These are phyloP conservation scores for Penicillium sp. DNA, from an alignment of 2,329 filamentous ascomycete genomes.

Conservation along the genomic window DNA sequence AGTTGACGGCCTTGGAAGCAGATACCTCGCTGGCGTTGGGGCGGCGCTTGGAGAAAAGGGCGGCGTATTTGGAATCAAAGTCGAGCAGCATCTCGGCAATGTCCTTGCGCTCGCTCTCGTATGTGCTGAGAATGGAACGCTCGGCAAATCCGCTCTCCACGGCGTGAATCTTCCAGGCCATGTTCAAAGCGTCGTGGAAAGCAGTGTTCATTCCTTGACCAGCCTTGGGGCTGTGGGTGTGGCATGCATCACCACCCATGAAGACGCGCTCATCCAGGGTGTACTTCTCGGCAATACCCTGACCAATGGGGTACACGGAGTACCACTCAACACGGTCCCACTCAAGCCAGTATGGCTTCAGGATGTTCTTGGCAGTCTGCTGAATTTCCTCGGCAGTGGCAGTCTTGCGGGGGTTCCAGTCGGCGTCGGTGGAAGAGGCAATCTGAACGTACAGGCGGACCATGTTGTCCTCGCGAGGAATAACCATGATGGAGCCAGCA, in stretches of 20 bases:
- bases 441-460: slow-evolving; percentile 57
- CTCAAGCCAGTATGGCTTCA: slow-evolving; percentile 60
- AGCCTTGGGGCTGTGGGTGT: slow-evolving; percentile 65
- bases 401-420: slow-evolving; percentile 62
- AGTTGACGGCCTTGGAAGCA: slow-evolving; percentile 50
- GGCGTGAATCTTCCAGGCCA: slow-evolving; percentile 94
- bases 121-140: slow-evolving; percentile 75
- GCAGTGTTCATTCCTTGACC: slow-evolving; percentile 66
- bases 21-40: slow-evolving; percentile 73
- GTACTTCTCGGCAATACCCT: slow-evolving; percentile 65
- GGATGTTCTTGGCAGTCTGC: slow-evolving; percentile 56
- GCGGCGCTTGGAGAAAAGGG: slow-evolving; percentile 78
- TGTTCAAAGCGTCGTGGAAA: slow-evolving; percentile 70
- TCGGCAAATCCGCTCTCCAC: slow-evolving; percentile 81
- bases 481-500: slow-evolving; percentile 64
- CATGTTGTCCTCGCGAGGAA: slow-evolving; percentile 53
- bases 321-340: slow-evolving; percentile 68
- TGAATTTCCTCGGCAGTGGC: slow-evolving; percentile 62
- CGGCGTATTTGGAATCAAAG: slow-evolving; percentile 88
- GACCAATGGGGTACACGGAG: slow-evolving; percentile 66
- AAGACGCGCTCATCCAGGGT: slow-evolving; percentile 65
- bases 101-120: slow-evolving; percentile 80
- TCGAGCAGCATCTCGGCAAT: slow-evolving; percentile 80
- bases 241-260: slow-evolving; percentile 66
- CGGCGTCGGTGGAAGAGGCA: slow-evolving; percentile 60